phyloP scores from a whole-genome alignment of 106 monocot species.

The Alisma plantagoaquatica region DNA sequence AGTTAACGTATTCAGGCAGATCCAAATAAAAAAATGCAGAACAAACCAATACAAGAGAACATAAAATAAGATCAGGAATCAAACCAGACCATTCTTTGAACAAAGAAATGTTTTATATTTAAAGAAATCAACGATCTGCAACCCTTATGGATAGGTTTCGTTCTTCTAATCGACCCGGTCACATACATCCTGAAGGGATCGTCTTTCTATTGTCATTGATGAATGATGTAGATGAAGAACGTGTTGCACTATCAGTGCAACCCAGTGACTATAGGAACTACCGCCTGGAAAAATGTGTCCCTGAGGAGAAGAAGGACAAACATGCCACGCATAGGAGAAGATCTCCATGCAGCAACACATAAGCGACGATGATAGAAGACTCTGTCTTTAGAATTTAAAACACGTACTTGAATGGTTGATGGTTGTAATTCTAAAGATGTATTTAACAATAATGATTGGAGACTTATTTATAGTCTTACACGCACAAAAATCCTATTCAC shows the following conservation, averaged over 20 bases:
- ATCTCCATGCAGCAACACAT: too few relatives aligned
- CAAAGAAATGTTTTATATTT: background rate
- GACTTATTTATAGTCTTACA: too few relatives aligned
- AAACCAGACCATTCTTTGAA: background rate
- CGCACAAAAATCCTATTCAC: too few relatives aligned
- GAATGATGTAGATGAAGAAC: background rate
- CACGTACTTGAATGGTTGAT: too few relatives aligned
- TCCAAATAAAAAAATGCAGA: too few relatives aligned
- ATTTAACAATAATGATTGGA: too few relatives aligned
- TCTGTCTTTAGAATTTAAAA: too few relatives aligned
- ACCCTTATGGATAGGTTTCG: background rate
- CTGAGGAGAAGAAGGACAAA: background rate
- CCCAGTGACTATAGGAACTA: background rate
- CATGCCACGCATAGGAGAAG: too few relatives aligned
- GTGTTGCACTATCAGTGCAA: background rate
- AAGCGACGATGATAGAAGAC: too few relatives aligned
- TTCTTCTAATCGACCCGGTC: background rate
- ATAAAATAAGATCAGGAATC: background rate
- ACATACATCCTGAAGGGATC: background rate
- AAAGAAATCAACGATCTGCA: background rate
- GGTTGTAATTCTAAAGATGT: too few relatives aligned
- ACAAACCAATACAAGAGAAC: too few relatives aligned
- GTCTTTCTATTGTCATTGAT: background rate
- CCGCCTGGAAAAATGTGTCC: background rate
- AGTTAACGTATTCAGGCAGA: too few relatives aligned